Evolutionary conservation across 1,284 basidiomycete genomes (phyloP).

Genomic region (Phellinidium pouzarii): DNA sequence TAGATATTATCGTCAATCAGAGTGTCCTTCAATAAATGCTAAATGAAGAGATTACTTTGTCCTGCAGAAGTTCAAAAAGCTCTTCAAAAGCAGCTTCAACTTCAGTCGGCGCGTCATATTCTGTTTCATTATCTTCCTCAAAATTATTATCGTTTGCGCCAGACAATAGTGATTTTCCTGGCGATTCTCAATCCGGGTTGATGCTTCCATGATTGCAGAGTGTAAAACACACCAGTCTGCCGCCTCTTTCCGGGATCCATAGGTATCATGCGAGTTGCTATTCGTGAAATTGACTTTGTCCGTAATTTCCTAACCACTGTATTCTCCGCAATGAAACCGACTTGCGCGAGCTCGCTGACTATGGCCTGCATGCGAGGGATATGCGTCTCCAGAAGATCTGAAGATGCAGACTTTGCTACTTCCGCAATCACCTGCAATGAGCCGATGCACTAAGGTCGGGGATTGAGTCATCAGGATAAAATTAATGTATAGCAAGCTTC

Average conservation of each 20-base stretch:
- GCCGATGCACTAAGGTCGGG: constrained; percentile 51
- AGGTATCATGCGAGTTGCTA: constrained; percentile 60
- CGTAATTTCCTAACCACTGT: constrained; percentile 61
- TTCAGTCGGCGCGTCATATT: constrained; percentile 74
- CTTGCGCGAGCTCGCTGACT: constrained; percentile 35
- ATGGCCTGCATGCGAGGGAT: constrained; percentile 41
- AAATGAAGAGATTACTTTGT: constrained; percentile 52
- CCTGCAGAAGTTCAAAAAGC: constrained; percentile 72
- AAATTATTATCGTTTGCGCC: background rate
- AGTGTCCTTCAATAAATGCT: background rate
- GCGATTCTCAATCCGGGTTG: constrained; percentile 17
- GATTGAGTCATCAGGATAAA: background rate
- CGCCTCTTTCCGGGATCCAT: constrained; percentile 23
- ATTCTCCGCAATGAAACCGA: constrained; percentile 40
- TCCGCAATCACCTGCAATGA: constrained; percentile 70
- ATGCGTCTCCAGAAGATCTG: constrained; percentile 43
- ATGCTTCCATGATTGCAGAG: constrained; percentile 34
- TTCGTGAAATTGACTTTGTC: constrained; percentile 57
- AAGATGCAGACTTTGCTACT: constrained; percentile 59
- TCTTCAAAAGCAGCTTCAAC: constrained; percentile 74
- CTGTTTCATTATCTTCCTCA: constrained; percentile 31
- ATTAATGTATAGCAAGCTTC: constrained; percentile 20
- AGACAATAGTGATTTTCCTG: constrained; percentile 4
- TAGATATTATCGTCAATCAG: constrained; percentile 27
- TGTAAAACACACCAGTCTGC: constrained; percentile 27